Evolutionary conservation across 1,284 basidiomycete genomes (phyloP).

Genomic region (Puccinia horiana): DNA sequence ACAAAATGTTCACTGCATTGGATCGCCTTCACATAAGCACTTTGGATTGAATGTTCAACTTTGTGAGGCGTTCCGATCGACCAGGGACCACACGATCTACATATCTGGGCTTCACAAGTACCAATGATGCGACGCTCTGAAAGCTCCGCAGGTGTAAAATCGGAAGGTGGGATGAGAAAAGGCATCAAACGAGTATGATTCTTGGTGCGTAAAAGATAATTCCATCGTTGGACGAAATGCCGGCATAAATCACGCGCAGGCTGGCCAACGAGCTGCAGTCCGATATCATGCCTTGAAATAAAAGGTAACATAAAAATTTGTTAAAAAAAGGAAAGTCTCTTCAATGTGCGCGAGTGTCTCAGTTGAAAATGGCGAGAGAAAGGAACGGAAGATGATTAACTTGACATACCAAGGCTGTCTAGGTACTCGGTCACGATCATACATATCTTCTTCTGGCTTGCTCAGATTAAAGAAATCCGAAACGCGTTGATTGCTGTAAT

Average conservation of each 20-base stretch:
- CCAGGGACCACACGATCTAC: slow-evolving; percentile 92
- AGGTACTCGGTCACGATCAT: slow-evolving; percentile 81
- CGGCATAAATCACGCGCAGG: slow-evolving; percentile 91
- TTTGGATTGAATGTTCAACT: slow-evolving; percentile 90
- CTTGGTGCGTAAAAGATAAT: slow-evolving; percentile 84
- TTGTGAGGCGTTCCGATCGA: slow-evolving; percentile 84
- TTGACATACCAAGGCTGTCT: slow-evolving; percentile 87
- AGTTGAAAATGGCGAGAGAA: slow-evolving; percentile 1
- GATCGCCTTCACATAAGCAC: slow-evolving; percentile 83
- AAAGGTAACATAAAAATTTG: neutral
- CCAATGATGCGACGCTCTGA: slow-evolving; percentile 80
- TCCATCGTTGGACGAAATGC: slow-evolving; percentile 95
- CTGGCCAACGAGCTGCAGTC: slow-evolving; percentile 91
- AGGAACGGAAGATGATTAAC: neutral
- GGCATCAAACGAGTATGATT: slow-evolving; percentile 91
- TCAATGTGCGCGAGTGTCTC: neutral
- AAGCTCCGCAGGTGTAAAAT: slow-evolving; percentile 82
- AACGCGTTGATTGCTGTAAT: slow-evolving; percentile 88
- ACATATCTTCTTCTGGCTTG: slow-evolving; percentile 92
- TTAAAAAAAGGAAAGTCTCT: neutral
- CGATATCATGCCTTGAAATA: slow-evolving; percentile 81
- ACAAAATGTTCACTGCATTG: slow-evolving; percentile 91
- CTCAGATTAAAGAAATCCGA: slow-evolving; percentile 82
- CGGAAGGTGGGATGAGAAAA: slow-evolving; percentile 88
- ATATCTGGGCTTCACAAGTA: slow-evolving; percentile 96